Base-by-base conservation (phyloP, 2,329 filamentous ascomycete species). In the Beauveria caledonica region DNA sequence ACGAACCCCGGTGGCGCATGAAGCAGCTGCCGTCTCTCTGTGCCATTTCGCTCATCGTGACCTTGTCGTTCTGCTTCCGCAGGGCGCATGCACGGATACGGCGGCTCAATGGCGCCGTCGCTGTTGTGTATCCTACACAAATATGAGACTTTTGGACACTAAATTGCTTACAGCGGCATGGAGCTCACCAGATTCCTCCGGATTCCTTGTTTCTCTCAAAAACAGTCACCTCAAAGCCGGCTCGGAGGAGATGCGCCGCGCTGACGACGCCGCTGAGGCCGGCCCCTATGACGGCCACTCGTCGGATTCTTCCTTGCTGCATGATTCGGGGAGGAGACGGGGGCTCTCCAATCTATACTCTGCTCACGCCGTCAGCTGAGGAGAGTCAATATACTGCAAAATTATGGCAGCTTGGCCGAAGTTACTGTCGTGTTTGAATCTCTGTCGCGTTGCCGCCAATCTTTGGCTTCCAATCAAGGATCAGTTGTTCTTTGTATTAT, bases 261-360 rank as follows among this genome's bases (percentile, higher is more conserved):
- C 74, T 64, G 8, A 66, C 69, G 3, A 77, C 73, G 1, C 75
- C 75, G 50, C 73, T 76, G 23, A 76, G 72, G 1, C 75, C 75
- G 5, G 74, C 72, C 4, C 75, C 75, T 42, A 77, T 67, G 2
- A 77, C 72, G 0, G 73, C 75, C 1, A 76, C 74, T 50, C 48
- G 48, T 13, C 5, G 48, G 4, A 50, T 29, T 2, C 25, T 17
- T 11, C 17, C 25, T 50, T 17, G 25, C 8, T 50, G 48, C 17
- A 50, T 50, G 17, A 27, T 27, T 9, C 7, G 27, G 27, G 27
- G 27, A 27, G 25, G 25, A 27, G 25, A 27, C 25, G 27, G 7
- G 27, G 27, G 7, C 27, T 9, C 8, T 9, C 6, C 2, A 27
- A 9, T 27, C 27, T 27, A 27, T 27, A 8, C 27, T 7, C 27